Percentiles rank a stretch among this genome's conserved stretches.
phyloP scores from a whole-genome alignment of 345 rosid genomes.

The Excoecaria agallocha region DNA sequence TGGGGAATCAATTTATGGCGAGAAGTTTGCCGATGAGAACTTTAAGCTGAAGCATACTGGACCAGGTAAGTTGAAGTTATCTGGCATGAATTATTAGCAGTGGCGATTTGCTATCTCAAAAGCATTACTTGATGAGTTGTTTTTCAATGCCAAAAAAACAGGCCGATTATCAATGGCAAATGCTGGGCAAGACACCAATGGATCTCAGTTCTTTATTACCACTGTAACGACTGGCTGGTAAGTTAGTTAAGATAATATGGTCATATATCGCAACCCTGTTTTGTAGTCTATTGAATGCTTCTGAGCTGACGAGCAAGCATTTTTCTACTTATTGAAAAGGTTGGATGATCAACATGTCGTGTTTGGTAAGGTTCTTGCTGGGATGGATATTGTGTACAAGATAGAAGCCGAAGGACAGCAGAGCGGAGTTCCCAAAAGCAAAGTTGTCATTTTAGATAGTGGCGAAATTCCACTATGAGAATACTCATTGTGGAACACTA shows the following conservation, averaged over 20 bases:
- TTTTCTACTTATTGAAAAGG: constrained; percentile 35
- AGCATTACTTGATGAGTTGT: neutral
- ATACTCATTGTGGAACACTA: neutral
- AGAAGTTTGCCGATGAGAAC: constrained; percentile 88
- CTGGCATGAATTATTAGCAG: neutral
- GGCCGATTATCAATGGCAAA: constrained; percentile 92
- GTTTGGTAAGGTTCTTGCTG: constrained; percentile 84
- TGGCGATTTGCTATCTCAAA: neutral
- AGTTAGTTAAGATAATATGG: neutral
- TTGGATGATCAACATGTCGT: constrained; percentile 93
- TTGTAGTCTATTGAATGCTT: neutral
- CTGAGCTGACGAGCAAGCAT: neutral
- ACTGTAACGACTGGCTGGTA: constrained; percentile 88
- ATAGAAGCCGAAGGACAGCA: constrained; percentile 87
- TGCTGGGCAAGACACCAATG: constrained; percentile 88
- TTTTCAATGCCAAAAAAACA: constrained; percentile 11
- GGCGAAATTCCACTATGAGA: constrained; percentile 74
- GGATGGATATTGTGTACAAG: constrained; percentile 90
- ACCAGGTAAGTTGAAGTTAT: constrained; percentile 48
- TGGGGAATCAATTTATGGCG: constrained; percentile 91
- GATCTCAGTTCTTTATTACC: constrained; percentile 89
- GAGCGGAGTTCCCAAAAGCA: constrained; percentile 67
- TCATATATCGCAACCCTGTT: constrained; percentile 9
- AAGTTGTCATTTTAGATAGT: constrained; percentile 72
- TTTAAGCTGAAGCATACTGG: constrained; percentile 93